Conservation (phyloP, 2,329 filamentous ascomycete genomes). For the Fusarium sambucinum region DNA sequence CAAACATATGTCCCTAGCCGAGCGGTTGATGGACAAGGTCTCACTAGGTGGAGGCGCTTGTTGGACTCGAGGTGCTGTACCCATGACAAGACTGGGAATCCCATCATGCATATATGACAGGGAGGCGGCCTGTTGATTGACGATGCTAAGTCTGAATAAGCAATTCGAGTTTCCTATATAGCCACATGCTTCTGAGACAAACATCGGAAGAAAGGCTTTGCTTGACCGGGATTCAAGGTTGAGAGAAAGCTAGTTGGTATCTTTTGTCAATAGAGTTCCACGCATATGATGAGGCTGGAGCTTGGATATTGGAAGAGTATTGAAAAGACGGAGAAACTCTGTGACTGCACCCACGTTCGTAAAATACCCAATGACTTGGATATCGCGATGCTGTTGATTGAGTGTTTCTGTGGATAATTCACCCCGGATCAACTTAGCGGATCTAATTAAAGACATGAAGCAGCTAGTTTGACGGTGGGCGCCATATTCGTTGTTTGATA, state of each 20-base stretch:
- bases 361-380: conserved; percentile 4
- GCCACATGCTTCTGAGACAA: conserved; percentile 41
- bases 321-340: not conserved
- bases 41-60: conserved; percentile 41
- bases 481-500: conserved; percentile 1
- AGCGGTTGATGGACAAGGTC: conserved; percentile 34
- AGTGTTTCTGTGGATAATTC: conserved; percentile 6
- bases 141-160: conserved; percentile 33
- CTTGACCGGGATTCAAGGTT: not conserved
- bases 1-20: conserved; percentile 38
- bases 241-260: not conserved
- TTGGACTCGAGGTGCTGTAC: conserved; percentile 30
- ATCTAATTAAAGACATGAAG: conserved; percentile 24
- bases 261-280: conserved; percentile 4
- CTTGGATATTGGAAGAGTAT: not conserved
- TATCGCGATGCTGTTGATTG: not conserved
- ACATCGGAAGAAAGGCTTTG: conserved; percentile 30
- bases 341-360: conserved; percentile 7
- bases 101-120: conserved; percentile 28
- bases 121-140: conserved; percentile 32
- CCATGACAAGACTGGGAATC: conserved; percentile 15
- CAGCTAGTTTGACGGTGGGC: conserved; percentile 14
- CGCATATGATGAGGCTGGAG: conserved; percentile 3
- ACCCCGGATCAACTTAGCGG: conserved; percentile 9
- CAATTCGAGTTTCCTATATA: conserved; percentile 32